These are phyloP conservation scores for Cubamyces sp. DNA, from an alignment of 768 basidiomycete genomes.

Conservation along the genomic window DNA sequence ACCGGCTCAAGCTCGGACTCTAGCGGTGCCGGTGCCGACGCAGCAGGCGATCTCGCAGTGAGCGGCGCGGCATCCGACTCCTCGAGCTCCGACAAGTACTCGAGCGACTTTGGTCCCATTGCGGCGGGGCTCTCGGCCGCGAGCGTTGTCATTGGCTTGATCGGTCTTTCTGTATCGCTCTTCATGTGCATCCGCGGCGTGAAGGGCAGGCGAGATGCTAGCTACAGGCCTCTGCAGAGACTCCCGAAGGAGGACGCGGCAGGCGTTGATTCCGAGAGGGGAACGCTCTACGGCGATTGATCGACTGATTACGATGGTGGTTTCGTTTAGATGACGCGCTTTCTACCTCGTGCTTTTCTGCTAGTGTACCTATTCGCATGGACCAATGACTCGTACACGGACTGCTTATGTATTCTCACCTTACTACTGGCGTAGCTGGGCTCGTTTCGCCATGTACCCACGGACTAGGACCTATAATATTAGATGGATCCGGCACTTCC, in stretches of 20 bases:
- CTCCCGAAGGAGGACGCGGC: slow-evolving; percentile 3
- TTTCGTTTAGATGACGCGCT: not conserved
- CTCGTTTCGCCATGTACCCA: too few species aligned
- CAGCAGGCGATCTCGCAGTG: not conserved
- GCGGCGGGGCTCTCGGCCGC: not conserved
- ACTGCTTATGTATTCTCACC: too few species aligned
- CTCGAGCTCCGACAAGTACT: not conserved
- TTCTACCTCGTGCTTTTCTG: not conserved
- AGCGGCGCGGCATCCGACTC: not conserved
- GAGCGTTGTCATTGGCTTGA: slow-evolving; percentile 5
- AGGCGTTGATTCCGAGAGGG: not conserved
- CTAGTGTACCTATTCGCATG: too few species aligned
- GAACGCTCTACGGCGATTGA: not conserved
- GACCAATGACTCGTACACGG: too few species aligned
- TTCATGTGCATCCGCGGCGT: slow-evolving; percentile 3
- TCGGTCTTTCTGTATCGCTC: not conserved
- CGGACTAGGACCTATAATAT: too few species aligned
- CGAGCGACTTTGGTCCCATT: not conserved
- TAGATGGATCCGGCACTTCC: too few species aligned
- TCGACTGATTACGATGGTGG: not conserved
- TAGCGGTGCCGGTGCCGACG: not conserved
- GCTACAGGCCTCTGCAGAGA: slow-evolving; percentile 2
- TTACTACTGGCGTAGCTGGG: too few species aligned
- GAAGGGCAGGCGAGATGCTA: not conserved
- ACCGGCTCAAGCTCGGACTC: not conserved